Percentiles rank a stretch among this genome's conserved stretches.
Conservation (phyloP, 2,329 filamentous ascomycete species). For the Diplodia sapinea region DNA sequence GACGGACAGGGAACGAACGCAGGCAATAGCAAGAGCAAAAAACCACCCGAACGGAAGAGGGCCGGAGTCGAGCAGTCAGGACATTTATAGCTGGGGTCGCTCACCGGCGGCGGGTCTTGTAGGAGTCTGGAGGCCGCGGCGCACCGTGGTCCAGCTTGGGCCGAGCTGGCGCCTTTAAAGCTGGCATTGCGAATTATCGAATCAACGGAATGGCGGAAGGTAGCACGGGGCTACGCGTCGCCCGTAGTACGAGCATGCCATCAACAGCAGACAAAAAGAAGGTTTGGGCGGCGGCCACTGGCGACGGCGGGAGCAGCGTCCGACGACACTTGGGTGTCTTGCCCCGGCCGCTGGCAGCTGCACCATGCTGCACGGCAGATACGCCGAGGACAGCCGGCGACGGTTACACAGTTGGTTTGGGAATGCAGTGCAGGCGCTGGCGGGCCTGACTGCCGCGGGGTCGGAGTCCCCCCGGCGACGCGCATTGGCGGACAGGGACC, state of each 20-base stretch:
- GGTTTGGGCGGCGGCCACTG: conserved; percentile 4
- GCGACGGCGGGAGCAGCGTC: background rate
- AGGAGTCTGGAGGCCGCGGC: conserved; percentile 1
- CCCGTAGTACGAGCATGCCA: conserved; percentile 22
- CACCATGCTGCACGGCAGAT: conserved; percentile 9
- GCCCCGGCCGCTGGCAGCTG: background rate
- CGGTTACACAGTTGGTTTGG: conserved; percentile 22
- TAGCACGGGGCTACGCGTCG: conserved; percentile 14
- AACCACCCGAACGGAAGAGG: conserved; percentile 10
- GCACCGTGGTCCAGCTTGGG: background rate
- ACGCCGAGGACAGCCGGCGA: conserved; percentile 2
- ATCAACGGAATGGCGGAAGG: conserved; percentile 14
- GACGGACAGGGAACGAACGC: conserved; percentile 2
- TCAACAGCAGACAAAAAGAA: conserved; percentile 10
- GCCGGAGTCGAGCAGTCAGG: background rate
- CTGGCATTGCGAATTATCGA: conserved; percentile 5
- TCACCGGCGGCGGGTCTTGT: background rate
- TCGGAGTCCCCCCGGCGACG: background rate
- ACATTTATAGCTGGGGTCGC: background rate
- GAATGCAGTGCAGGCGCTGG: conserved; percentile 20
- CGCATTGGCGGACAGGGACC: conserved; percentile 6
- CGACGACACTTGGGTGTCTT: background rate
- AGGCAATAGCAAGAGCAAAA: conserved; percentile 21
- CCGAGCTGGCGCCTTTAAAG: conserved; percentile 12
- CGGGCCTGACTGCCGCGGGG: background rate